Percentiles rank a stretch among this genome's conserved stretches.
Conservation (phyloP, 1,139 yeast species). For the Lizanozyma gosingica region DNA sequence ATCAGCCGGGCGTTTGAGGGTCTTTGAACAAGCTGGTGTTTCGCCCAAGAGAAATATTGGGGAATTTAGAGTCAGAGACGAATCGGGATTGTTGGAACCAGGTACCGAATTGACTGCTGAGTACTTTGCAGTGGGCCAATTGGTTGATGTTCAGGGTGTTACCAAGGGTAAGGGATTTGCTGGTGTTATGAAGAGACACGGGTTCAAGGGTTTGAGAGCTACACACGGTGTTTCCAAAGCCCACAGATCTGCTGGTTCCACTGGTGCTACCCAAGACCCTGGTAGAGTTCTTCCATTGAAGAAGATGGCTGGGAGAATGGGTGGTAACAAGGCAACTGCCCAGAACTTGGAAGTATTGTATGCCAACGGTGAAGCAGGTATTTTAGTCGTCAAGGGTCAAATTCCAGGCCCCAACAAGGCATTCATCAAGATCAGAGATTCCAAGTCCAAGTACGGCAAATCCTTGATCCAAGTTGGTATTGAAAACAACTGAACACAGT, state of each 20-base stretch:
- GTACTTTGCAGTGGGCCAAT: constrained; percentile 76
- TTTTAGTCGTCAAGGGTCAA: constrained; percentile 77
- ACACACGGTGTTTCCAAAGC: constrained; percentile 94
- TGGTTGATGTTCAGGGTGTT: constrained; percentile 68
- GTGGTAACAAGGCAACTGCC: constrained; percentile 63
- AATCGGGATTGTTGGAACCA: constrained; percentile 57
- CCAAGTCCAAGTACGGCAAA: constrained; percentile 40
- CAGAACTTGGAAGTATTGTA: constrained; percentile 72
- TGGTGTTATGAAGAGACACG: constrained; percentile 97
- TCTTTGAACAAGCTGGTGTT: constrained; percentile 70
- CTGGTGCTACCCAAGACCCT: constrained; percentile 91
- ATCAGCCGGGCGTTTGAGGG: constrained; percentile 61
- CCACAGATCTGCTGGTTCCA: constrained; percentile 96
- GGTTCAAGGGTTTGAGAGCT: constrained; percentile 85
- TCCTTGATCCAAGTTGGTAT: constrained; percentile 6
- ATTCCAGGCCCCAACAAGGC: constrained; percentile 86
- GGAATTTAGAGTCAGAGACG: constrained; percentile 72
- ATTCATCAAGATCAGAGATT: constrained; percentile 70
- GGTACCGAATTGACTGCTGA: constrained; percentile 80
- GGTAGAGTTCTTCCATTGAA: constrained; percentile 96
- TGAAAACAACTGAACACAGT: constrained; percentile 4
- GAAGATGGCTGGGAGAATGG: constrained; percentile 98
- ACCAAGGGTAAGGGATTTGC: constrained; percentile 96
- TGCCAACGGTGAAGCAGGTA: constrained; percentile 73
- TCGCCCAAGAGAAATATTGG: constrained; percentile 71